Evolutionary conservation across 768 basidiomycete genomes (phyloP).

Genomic region (Suillus cothurnatus): DNA sequence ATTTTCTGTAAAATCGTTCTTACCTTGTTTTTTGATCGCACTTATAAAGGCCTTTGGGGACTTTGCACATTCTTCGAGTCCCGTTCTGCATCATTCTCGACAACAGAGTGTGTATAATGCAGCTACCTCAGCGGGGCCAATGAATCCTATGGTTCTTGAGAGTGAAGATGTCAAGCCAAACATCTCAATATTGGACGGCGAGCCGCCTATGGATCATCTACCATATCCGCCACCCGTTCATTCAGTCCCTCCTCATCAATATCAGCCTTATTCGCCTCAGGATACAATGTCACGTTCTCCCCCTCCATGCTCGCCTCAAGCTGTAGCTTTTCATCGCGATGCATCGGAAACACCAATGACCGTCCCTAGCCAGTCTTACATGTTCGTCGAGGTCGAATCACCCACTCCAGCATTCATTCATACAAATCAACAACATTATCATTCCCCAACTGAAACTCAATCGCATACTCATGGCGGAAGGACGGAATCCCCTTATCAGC

Average conservation of each 20-base stretch:
- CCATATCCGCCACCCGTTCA: constrained; percentile 31
- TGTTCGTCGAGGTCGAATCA: constrained; percentile 20
- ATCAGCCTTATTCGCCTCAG: constrained; percentile 17
- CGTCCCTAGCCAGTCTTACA: constrained; percentile 19
- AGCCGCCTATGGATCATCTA: constrained; percentile 35
- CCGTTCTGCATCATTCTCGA: constrained; percentile 10
- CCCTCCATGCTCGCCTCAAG: constrained; percentile 19
- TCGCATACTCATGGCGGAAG: constrained; percentile 22
- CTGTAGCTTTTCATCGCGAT: constrained; percentile 18
- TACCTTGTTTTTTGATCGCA: constrained; percentile 12
- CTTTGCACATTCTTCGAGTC: background rate
- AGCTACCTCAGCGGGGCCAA: background rate
- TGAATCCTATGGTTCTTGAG: background rate
- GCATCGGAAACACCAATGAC: constrained; percentile 26
- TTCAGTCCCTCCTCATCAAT: constrained; percentile 23
- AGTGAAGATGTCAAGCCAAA: constrained; percentile 14
- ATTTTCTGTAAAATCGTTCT: background rate
- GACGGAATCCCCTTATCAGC: constrained; percentile 17
- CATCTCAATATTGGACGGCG: constrained; percentile 12
- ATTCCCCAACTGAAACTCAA: constrained; percentile 11
- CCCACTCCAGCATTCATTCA: constrained; percentile 13
- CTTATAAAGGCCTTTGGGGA: constrained; percentile 13
- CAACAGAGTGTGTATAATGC: background rate
- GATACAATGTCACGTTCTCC: constrained; percentile 14
- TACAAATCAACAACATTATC: constrained; percentile 16